These are phyloP conservation scores for Pseudozyma tsukubaensis DNA, from an alignment of 1,284 basidiomycete genomes.

Conservation along the genomic window DNA sequence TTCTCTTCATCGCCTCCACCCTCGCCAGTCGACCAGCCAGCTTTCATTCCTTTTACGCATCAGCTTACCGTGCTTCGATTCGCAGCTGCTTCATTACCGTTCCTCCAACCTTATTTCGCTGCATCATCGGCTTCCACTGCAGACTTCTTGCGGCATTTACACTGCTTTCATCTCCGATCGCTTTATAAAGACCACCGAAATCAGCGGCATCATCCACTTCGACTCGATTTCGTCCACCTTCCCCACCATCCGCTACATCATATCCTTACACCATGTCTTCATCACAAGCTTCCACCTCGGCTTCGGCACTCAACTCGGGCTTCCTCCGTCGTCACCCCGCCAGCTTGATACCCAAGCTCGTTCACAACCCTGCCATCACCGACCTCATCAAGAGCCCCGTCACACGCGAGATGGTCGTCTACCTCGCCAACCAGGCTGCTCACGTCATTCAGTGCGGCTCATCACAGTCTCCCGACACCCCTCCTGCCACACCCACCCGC, in stretches of 20 bases:
- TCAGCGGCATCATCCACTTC: slow-evolving; percentile 2
- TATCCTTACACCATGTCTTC: slow-evolving; percentile 36
- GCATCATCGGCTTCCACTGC: slow-evolving; percentile 21
- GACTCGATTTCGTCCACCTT: slow-evolving; percentile 4
- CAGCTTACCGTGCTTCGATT: not conserved
- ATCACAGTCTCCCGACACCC: slow-evolving; percentile 51
- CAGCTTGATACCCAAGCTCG: slow-evolving; percentile 64
- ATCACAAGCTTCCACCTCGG: slow-evolving; percentile 44
- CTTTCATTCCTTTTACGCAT: not conserved
- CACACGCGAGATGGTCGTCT: slow-evolving; percentile 67
- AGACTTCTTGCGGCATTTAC: slow-evolving; percentile 19
- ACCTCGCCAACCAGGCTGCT: slow-evolving; percentile 66
- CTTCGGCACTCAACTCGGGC: slow-evolving; percentile 47
- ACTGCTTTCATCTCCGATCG: slow-evolving; percentile 41
- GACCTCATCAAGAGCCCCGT: slow-evolving; percentile 67
- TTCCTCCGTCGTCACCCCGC: slow-evolving; percentile 65
- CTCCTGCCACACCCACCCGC: slow-evolving; percentile 60
- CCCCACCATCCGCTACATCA: slow-evolving; percentile 7
- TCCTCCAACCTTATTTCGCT: slow-evolving; percentile 35
- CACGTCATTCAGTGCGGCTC: slow-evolving; percentile 67
- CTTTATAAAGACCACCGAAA: slow-evolving; percentile 20
- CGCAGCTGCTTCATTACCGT: slow-evolving; percentile 3
- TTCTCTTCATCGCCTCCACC: slow-evolving; percentile 6
- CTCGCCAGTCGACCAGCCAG: not conserved
- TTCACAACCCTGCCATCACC: slow-evolving; percentile 66